phyloP scores from a whole-genome alignment of 257 asterid species.

The Ehretia macrophylla region DNA sequence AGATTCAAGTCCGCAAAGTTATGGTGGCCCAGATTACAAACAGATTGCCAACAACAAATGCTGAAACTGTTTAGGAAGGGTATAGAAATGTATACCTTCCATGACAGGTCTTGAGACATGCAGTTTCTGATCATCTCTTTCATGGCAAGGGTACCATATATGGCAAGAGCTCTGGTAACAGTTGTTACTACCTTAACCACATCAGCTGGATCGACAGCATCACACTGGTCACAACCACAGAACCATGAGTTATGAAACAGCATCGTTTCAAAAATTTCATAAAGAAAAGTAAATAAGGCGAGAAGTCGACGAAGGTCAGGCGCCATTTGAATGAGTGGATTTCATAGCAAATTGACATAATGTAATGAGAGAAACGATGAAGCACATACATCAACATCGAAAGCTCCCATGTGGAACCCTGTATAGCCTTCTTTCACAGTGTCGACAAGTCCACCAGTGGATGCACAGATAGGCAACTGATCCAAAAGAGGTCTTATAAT shows the following conservation, averaged over 20 bases:
- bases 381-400: conserved; percentile 61
- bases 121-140: conserved; percentile 73
- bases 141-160: conserved; percentile 50
- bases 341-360: not conserved
- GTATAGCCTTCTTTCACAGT: conserved; percentile 86
- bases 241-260: not conserved
- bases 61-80: not conserved
- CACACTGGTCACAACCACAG: conserved; percentile 51
- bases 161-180: conserved; percentile 58
- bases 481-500: conserved; percentile 9
- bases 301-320: not conserved
- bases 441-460: conserved; percentile 98
- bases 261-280: too few species aligned
- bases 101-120: conserved; percentile 92
- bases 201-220: conserved; percentile 58
- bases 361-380: not conserved
- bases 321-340: not conserved
- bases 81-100: conserved; percentile 59
- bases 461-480: conserved; percentile 82
- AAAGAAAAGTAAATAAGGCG: too few species aligned
- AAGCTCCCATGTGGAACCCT: conserved; percentile 96
- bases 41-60: not conserved
- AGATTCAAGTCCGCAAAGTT: too few species aligned
- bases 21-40: too few species aligned
- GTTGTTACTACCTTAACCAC: conserved; percentile 59